Conservation (phyloP, 306 rosid species). For the Cucumis cinereus region DNA sequence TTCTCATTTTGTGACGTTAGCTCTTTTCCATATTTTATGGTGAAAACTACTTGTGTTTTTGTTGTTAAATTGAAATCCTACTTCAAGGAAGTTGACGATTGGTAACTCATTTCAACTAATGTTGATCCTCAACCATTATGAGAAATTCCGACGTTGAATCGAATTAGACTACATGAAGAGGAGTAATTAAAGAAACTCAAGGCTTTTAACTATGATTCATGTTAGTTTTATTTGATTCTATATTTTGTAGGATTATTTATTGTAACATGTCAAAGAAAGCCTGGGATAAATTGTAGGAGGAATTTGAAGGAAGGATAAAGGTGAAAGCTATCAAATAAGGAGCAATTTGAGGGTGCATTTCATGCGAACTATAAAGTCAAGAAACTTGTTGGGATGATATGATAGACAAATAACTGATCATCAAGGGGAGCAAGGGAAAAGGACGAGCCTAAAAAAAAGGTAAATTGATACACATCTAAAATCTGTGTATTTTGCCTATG, state of each 20-base stretch:
- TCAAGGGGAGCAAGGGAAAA: not conserved
- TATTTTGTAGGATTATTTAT: not conserved
- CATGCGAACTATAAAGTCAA: not conserved
- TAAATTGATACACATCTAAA: too few species aligned
- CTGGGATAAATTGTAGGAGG: not conserved
- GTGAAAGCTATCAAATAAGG: not conserved
- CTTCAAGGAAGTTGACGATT: too few species aligned
- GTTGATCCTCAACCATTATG: not conserved
- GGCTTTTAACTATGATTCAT: not conserved
- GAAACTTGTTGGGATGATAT: not conserved
- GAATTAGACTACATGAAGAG: not conserved
- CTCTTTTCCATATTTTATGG: too few species aligned
- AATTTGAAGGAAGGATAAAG: not conserved
- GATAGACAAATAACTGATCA: not conserved
- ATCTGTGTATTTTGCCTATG: too few species aligned
- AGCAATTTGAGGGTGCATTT: not conserved
- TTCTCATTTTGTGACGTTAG: too few species aligned
- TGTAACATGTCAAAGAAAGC: not conserved
- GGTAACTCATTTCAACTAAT: too few species aligned
- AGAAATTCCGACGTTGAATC: not conserved
- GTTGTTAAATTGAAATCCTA: too few species aligned
- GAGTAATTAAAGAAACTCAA: not conserved
- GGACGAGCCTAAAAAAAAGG: not conserved
- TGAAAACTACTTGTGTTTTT: too few species aligned
- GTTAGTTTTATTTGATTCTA: not conserved